phyloP scores from a whole-genome alignment of 2,329 filamentous ascomycete genomes.

The Clarireedia monteithiana region DNA sequence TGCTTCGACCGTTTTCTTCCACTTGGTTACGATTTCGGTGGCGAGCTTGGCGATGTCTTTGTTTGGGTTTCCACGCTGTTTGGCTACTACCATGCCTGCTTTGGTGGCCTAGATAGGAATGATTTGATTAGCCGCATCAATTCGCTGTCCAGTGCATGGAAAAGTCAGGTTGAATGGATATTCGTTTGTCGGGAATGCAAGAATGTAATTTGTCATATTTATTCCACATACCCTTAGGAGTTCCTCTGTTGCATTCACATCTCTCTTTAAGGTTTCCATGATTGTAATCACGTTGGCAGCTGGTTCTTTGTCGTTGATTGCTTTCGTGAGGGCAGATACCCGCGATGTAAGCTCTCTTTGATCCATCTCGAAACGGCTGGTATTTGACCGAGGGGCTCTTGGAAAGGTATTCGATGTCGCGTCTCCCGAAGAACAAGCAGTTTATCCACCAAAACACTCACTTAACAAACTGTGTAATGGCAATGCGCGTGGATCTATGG shows the following conservation, averaged over 20 bases:
- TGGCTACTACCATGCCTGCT: slow-evolving; percentile 84
- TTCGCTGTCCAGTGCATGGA: neutral
- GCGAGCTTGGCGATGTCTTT: slow-evolving; percentile 74
- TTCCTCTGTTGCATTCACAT: slow-evolving; percentile 79
- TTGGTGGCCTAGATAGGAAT: slow-evolving; percentile 56
- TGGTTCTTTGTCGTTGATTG: slow-evolving; percentile 66
- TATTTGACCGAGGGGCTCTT: neutral
- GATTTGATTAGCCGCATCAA: slow-evolving; percentile 9
- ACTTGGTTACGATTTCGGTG: slow-evolving; percentile 77
- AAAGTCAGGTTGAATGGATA: too few relatives aligned
- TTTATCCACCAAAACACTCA: neutral
- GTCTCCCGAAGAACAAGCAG: too few relatives aligned
- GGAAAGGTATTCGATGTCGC: too few relatives aligned
- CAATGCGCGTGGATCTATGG: neutral
- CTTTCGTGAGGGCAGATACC: slow-evolving; percentile 62
- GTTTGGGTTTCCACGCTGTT: slow-evolving; percentile 67
- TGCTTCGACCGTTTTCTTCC: slow-evolving; percentile 70
- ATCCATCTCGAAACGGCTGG: slow-evolving; percentile 18
- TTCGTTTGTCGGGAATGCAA: neutral
- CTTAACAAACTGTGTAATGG: neutral
- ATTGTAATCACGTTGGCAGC: slow-evolving; percentile 63
- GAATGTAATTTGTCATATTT: slow-evolving; percentile 12
- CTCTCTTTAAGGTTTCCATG: slow-evolving; percentile 70
- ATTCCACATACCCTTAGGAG: slow-evolving; percentile 60
- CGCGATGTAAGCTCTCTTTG: slow-evolving; percentile 25